Conservation (phyloP, 1,284 basidiomycete genomes). For the Austropuccinia psidii region DNA sequence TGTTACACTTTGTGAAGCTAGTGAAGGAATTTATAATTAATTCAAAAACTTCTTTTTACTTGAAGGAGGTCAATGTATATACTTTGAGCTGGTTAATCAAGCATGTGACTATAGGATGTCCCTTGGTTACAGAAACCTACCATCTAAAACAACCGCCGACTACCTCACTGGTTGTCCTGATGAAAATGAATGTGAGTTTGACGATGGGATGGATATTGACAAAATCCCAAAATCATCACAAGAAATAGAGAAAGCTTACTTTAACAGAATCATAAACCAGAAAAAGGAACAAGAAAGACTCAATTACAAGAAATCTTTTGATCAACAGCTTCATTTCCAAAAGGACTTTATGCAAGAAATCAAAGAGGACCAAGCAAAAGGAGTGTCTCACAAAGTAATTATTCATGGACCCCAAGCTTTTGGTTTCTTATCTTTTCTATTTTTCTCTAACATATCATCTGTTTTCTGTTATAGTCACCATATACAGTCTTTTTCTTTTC, state of each 20-base stretch:
- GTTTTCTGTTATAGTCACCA: too few species aligned
- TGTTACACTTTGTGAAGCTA: conserved; percentile 41
- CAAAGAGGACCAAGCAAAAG: background rate
- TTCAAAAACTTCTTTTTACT: conserved; percentile 48
- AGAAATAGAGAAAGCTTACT: conserved; percentile 57
- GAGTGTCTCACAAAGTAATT: background rate
- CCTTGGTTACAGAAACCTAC: conserved; percentile 41
- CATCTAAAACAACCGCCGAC: conserved; percentile 42
- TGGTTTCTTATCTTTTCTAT: too few species aligned
- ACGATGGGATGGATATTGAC: conserved; percentile 37
- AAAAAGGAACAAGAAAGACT: conserved; percentile 55
- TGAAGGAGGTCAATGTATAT: conserved; percentile 44
- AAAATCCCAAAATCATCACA: conserved; percentile 42
- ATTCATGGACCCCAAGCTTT: background rate
- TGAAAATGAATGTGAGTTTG: conserved; percentile 4
- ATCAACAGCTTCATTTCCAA: too few species aligned
- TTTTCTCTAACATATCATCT: background rate
- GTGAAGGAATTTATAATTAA: conserved; percentile 45
- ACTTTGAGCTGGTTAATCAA: conserved; percentile 41
- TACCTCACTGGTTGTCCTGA: conserved; percentile 42
- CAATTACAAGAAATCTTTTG: too few species aligned
- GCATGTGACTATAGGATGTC: conserved; percentile 42
- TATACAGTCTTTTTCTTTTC: too few species aligned
- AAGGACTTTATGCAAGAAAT: background rate
- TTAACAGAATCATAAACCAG: conserved; percentile 53